Evolutionary conservation across 2,329 filamentous ascomycete genomes (phyloP).

Genomic region (Colletotrichum somersetense): DNA sequence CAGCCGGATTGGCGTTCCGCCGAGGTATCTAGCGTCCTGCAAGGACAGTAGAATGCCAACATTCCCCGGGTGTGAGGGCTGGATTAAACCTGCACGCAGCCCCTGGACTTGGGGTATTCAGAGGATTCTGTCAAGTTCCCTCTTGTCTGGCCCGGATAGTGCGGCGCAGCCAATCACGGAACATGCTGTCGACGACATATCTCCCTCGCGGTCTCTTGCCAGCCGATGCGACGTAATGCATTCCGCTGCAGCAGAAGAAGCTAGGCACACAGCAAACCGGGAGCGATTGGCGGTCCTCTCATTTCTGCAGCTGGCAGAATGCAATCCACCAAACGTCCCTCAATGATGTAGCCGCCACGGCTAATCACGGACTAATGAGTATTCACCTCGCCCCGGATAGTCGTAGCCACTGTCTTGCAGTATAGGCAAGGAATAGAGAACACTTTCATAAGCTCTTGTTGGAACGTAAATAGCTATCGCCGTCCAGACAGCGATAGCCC

Average conservation of each 20-base stretch:
- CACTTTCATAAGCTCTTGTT: no score
- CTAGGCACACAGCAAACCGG: neutral
- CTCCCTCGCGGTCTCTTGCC: neutral
- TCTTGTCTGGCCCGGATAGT: neutral
- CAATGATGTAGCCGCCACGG: neutral
- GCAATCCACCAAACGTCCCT: neutral
- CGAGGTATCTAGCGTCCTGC: neutral
- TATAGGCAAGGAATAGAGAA: no score
- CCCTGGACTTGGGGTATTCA: neutral
- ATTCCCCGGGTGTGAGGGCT: no score
- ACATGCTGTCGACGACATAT: neutral
- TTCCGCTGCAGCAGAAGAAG: neutral
- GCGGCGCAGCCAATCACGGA: slow-evolving; percentile 1
- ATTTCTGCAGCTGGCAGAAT: neutral
- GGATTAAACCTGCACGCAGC: neutral
- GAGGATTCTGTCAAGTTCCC: neutral
- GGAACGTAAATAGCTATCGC: neutral
- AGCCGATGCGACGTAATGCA: neutral
- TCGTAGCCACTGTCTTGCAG: no score
- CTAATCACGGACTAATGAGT: neutral
- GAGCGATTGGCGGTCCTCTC: neutral
- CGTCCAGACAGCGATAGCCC: neutral
- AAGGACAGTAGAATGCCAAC: no score
- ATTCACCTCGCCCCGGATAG: no score
- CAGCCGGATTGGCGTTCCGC: neutral